A percentile compares a stretch with the other conserved stretches of the same genome.
These are phyloP conservation scores for Zea luxurians DNA, from an alignment of 176 grass and related monocot species.

Conservation along the genomic window DNA sequence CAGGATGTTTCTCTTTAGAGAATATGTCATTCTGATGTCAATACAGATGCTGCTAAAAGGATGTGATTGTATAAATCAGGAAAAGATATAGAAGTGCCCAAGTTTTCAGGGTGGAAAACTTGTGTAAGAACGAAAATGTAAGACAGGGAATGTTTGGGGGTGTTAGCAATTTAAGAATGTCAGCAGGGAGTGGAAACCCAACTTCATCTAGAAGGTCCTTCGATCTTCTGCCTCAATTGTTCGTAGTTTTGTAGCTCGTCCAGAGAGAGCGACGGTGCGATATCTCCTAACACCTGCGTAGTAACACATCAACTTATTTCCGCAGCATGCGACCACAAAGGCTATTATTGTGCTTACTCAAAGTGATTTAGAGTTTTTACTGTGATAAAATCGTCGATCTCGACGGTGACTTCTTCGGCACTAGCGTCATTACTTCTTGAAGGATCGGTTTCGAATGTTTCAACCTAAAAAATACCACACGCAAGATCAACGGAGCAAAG, in stretches of 20 bases:
- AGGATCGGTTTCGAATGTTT: slow-evolving; percentile 43
- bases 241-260: slow-evolving; percentile 66
- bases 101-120: too few species aligned
- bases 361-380: slow-evolving; percentile 41
- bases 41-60: too few species aligned
- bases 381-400: slow-evolving; percentile 76
- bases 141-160: too few species aligned
- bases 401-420: slow-evolving; percentile 61
- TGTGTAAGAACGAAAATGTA: too few species aligned
- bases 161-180: background rate
- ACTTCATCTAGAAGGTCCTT: slow-evolving; percentile 68
- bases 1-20: too few species aligned
- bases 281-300: slow-evolving; percentile 62
- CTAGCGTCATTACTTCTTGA: slow-evolving; percentile 49
- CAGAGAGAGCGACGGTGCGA: slow-evolving; percentile 69
- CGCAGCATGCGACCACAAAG: background rate
- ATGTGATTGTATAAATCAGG: too few species aligned
- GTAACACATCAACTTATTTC: slow-evolving; percentile 15
- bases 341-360: slow-evolving; percentile 6
- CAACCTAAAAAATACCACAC: slow-evolving; percentile 37
- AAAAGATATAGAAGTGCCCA: too few species aligned
- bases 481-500: slow-evolving; percentile 6
- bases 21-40: too few species aligned
- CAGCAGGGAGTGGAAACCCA: background rate
- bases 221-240: slow-evolving; percentile 63